Evolutionary conservation across 495 filamentous ascomycete genomes (phyloP).

Genomic region (Pyronema domesticum): DNA sequence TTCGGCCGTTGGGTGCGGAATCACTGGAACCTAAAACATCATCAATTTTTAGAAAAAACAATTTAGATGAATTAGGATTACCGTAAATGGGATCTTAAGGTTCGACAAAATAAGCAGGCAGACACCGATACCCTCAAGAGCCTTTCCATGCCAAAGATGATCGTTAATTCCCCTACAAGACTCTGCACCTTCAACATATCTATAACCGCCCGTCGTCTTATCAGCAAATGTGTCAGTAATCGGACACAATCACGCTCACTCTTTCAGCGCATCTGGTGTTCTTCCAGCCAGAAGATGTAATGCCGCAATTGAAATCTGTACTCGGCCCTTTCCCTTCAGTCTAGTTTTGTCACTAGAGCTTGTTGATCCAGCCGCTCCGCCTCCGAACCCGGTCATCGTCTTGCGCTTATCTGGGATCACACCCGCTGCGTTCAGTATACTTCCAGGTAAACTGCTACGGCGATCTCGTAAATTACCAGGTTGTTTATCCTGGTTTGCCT

Average conservation of each 20-base stretch:
- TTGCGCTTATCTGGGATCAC: constrained; percentile 51
- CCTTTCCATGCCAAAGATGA: constrained; percentile 93
- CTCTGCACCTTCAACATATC: constrained; percentile 54
- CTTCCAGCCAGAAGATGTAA: constrained; percentile 75
- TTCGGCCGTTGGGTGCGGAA: constrained; percentile 42
- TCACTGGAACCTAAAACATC: constrained; percentile 37
- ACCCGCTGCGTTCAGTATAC: constrained; percentile 33
- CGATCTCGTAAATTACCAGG: constrained; percentile 16
- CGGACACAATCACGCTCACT: constrained; percentile 25
- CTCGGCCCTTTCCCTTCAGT: constrained; percentile 65
- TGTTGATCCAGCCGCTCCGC: constrained; percentile 33
- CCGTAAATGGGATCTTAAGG: constrained; percentile 71
- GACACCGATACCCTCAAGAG: constrained; percentile 67
- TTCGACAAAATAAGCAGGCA: constrained; percentile 71
- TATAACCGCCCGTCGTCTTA: constrained; percentile 3
- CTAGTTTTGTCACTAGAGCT: constrained; percentile 55
- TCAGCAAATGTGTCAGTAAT: constrained; percentile 6
- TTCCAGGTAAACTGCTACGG: constrained; percentile 69
- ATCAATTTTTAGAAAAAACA: background rate
- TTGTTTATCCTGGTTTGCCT: background rate
- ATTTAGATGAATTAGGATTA: constrained; percentile 26
- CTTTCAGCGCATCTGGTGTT: constrained; percentile 76
- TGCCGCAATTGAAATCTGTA: constrained; percentile 64
- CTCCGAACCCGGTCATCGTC: constrained; percentile 61
- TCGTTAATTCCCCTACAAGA: constrained; percentile 67